These are phyloP conservation scores for Verticillium dahliae DNA, from an alignment of 2,329 filamentous ascomycete genomes.

Conservation along the genomic window DNA sequence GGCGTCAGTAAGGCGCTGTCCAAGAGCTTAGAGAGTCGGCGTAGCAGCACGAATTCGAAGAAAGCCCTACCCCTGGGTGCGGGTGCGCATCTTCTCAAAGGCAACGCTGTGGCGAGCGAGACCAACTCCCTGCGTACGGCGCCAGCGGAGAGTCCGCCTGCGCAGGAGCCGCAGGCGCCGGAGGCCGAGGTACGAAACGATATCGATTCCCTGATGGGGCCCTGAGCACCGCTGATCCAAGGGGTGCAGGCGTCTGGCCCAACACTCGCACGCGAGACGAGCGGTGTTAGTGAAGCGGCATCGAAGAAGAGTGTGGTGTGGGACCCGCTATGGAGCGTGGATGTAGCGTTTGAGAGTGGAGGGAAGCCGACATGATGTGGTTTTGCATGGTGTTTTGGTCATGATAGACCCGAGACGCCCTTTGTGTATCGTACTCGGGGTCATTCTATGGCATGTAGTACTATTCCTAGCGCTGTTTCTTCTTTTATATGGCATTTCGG, in stretches of 20 bases:
- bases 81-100: conserved; percentile 31
- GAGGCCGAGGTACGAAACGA: conserved; percentile 45
- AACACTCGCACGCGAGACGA: conserved; percentile 30
- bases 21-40: conserved; percentile 84
- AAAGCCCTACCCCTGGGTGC: conserved; percentile 58
- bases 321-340: conserved; percentile 56
- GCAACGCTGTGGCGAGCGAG: conserved; percentile 49
- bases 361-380: conserved; percentile 6
- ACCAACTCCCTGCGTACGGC: conserved; percentile 51
- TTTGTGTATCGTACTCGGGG: neutral
- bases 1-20: conserved; percentile 72
- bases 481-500: too few relatives aligned
- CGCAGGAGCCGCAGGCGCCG: conserved; percentile 8
- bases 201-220: conserved; percentile 45
- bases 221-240: conserved; percentile 28
- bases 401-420: neutral
- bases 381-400: neutral
- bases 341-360: conserved; percentile 46
- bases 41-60: conserved; percentile 80
- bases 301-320: conserved; percentile 51
- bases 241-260: conserved; percentile 13
- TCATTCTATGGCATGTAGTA: neutral
- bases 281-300: conserved; percentile 21
- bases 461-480: too few relatives aligned
- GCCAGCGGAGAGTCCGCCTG: conserved; percentile 35